phyloP scores from a whole-genome alignment of 768 basidiomycete species.

The Hemileccinum rubropunctum region DNA sequence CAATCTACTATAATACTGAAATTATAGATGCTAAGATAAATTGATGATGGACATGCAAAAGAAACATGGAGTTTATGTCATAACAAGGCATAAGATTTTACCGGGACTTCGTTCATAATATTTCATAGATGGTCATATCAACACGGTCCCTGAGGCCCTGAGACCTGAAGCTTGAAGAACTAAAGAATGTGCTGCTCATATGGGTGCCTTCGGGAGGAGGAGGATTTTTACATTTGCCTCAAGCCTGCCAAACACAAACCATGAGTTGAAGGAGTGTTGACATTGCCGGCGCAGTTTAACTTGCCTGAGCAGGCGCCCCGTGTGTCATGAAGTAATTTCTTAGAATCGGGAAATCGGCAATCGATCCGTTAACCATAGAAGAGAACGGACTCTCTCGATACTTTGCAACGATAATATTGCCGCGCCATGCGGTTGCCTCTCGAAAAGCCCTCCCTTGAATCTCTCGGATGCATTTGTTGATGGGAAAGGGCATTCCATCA shows the following conservation, averaged over 20 bases:
- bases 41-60: conserved; percentile 20
- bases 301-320: conserved; percentile 44
- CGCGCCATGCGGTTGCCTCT: conserved; percentile 72
- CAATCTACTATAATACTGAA: conserved; percentile 9
- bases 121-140: conserved; percentile 29
- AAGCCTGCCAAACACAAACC: conserved; percentile 26
- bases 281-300: conserved; percentile 26
- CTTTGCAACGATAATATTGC: conserved; percentile 77
- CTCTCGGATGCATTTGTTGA: conserved; percentile 73
- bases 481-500: conserved; percentile 78
- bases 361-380: conserved; percentile 67
- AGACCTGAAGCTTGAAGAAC: not conserved
- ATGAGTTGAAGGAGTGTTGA: conserved; percentile 17
- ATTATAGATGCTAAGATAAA: conserved; percentile 14
- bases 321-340: conserved; percentile 77
- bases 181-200: not conserved
- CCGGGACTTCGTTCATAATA: conserved; percentile 10
- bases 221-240: conserved; percentile 19
- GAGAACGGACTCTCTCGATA: conserved; percentile 47
- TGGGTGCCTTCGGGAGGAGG: not conserved
- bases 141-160: conserved; percentile 22
- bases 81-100: not conserved
- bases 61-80: conserved; percentile 22
- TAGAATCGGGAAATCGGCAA: conserved; percentile 80
- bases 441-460: conserved; percentile 63